These are phyloP conservation scores for Nakazawaea ishiwadae DNA, from an alignment of 805 yeast species.

Conservation along the genomic window DNA sequence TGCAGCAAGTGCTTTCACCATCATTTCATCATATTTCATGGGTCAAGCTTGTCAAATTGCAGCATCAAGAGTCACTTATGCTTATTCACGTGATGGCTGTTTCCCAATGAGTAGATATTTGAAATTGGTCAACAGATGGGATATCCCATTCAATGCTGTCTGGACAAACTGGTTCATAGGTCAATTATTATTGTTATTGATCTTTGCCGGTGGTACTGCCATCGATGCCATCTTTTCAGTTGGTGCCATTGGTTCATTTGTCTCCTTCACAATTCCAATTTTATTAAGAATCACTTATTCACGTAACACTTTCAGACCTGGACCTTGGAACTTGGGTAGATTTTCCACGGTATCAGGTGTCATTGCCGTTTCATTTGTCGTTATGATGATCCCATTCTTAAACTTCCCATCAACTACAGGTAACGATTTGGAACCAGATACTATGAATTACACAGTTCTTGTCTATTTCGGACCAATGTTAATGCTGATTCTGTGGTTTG, in stretches of 20 bases:
- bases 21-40: constrained; percentile 42
- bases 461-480: constrained; percentile 60
- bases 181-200: constrained; percentile 47
- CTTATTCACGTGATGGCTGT: constrained; percentile 65
- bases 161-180: constrained; percentile 54
- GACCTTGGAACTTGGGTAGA: constrained; percentile 64
- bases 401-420: constrained; percentile 51
- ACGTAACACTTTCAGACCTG: constrained; percentile 47
- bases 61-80: constrained; percentile 61
- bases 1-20: constrained; percentile 38
- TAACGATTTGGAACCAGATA: constrained; percentile 26
- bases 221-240: constrained; percentile 70
- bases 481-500: constrained; percentile 44
- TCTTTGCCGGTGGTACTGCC: constrained; percentile 63
- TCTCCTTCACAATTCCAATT: constrained; percentile 65
- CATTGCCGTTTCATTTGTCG: constrained; percentile 44
- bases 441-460: constrained; percentile 62
- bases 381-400: constrained; percentile 54
- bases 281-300: constrained; percentile 53
- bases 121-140: constrained; percentile 43
- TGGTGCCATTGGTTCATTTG: constrained; percentile 65
- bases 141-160: constrained; percentile 66
- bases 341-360: constrained; percentile 44
- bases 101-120: constrained; percentile 52
- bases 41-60: constrained; percentile 60